Percentiles rank a stretch among this genome's conserved stretches.
Conservation (phyloP, 306 rosid genomes). For the Lotus japonicus region DNA sequence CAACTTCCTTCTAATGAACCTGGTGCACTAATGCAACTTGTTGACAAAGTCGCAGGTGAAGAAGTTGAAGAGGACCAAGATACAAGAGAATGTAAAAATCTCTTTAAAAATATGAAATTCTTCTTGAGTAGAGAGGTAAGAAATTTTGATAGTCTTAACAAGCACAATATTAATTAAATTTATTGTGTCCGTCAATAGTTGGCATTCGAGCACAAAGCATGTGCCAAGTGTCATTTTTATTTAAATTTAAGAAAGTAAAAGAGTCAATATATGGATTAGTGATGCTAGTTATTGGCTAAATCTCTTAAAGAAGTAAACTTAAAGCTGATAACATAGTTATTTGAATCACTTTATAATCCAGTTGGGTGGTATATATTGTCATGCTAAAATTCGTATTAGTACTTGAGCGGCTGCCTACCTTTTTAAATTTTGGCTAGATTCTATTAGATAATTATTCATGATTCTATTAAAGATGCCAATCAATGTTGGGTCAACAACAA, state of each 20-base stretch:
- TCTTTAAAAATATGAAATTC: conserved; percentile 71
- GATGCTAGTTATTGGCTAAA: not conserved
- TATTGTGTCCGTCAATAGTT: not conserved
- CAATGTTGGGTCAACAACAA: not conserved
- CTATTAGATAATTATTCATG: too few relatives aligned
- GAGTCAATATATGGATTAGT: not conserved
- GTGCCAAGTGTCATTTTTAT: not conserved
- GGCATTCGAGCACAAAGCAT: not conserved
- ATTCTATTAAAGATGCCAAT: too few relatives aligned
- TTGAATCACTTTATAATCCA: not conserved
- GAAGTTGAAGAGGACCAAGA: conserved; percentile 77
- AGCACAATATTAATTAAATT: too few relatives aligned
- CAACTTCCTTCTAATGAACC: conserved; percentile 89
- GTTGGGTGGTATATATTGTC: not conserved
- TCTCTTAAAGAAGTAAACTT: not conserved
- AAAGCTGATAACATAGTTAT: not conserved
- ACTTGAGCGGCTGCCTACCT: not conserved
- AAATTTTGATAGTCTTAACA: not conserved
- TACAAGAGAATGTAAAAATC: conserved; percentile 63
- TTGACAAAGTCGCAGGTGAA: conserved; percentile 50
- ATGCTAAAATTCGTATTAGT: not conserved
- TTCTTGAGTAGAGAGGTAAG: conserved; percentile 92
- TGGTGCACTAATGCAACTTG: conserved; percentile 78
- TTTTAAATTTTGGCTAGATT: not conserved
- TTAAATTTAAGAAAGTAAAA: not conserved